Evolutionary conservation across 805 yeast genomes (phyloP).

Genomic region (Candida boidinii): DNA sequence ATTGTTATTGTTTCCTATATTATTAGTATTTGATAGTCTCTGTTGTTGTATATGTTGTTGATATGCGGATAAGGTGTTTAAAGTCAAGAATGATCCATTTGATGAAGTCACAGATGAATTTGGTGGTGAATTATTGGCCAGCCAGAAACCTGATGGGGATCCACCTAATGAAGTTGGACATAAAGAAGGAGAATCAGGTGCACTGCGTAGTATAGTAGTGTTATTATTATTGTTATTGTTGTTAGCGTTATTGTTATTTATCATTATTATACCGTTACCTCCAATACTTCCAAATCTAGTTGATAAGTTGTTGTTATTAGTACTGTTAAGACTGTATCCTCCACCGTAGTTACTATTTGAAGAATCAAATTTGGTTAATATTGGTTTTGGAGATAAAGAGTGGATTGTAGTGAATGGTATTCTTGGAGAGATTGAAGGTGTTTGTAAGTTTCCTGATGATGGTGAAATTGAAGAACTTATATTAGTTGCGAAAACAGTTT

Average conservation of each 20-base stretch:
- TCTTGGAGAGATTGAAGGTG: too few relatives aligned
- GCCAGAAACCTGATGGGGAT: conserved; percentile 47
- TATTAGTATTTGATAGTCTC: conserved; percentile 13
- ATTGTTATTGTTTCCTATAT: conserved; percentile 7
- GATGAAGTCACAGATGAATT: conserved; percentile 20
- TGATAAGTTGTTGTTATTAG: too few relatives aligned
- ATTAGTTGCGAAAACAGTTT: too few relatives aligned
- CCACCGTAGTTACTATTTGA: too few relatives aligned
- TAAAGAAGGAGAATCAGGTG: conserved; percentile 45
- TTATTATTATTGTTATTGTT: conserved; percentile 1
- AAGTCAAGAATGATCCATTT: conserved; percentile 13
- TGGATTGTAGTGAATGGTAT: too few relatives aligned
- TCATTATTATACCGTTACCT: too few relatives aligned
- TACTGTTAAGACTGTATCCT: too few relatives aligned
- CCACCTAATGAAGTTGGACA: conserved; percentile 45
- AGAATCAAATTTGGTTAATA: background rate
- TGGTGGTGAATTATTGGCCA: conserved; percentile 48
- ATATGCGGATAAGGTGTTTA: conserved; percentile 3
- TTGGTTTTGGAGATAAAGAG: conserved; percentile 1
- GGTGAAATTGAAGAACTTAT: too few relatives aligned
- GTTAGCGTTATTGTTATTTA: background rate
- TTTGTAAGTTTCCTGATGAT: too few relatives aligned
- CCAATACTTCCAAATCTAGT: too few relatives aligned
- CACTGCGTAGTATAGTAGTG: conserved; percentile 3
- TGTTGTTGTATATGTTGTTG: conserved; percentile 5